Conservation (phyloP, 2,329 filamentous ascomycete species). For the Acrodontium crateriforme region DNA sequence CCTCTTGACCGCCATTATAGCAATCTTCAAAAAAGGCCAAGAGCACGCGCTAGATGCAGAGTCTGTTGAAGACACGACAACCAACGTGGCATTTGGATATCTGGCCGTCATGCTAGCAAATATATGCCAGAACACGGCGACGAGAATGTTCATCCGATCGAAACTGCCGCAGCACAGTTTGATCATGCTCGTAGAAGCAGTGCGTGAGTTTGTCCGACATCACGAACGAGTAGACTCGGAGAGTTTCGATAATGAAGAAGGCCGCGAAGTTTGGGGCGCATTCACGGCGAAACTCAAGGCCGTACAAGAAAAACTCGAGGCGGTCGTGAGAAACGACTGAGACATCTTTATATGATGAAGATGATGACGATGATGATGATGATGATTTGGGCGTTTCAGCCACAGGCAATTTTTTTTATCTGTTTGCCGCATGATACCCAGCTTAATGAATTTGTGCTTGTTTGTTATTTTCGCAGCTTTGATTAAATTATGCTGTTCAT, state of each 20-base stretch:
- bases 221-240: conserved; percentile 45
- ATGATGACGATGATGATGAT: neutral
- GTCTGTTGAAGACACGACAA: conserved; percentile 55
- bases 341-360: neutral
- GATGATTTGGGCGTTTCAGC: neutral
- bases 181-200: conserved; percentile 38
- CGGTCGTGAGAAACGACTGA: conserved; percentile 3
- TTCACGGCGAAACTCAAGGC: conserved; percentile 41
- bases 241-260: conserved; percentile 33
- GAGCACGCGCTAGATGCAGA: conserved; percentile 39
- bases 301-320: conserved; percentile 30
- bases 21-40: conserved; percentile 17
- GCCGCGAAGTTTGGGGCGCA: conserved; percentile 30
- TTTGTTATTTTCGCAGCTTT: neutral
- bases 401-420: neutral
- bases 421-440: conserved; percentile 1
- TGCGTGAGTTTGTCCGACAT: conserved; percentile 48
- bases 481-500: neutral
- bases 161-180: conserved; percentile 36
- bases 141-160: conserved; percentile 21
- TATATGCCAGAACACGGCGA: conserved; percentile 46
- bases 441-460: neutral
- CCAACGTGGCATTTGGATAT: conserved; percentile 77
- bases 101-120: conserved; percentile 74
- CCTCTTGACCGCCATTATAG: conserved; percentile 12